Percentiles rank a stretch among this genome's conserved stretches.
Conservation (phyloP, 352 stramenopile species). For the Vaucheria bursata region DNA sequence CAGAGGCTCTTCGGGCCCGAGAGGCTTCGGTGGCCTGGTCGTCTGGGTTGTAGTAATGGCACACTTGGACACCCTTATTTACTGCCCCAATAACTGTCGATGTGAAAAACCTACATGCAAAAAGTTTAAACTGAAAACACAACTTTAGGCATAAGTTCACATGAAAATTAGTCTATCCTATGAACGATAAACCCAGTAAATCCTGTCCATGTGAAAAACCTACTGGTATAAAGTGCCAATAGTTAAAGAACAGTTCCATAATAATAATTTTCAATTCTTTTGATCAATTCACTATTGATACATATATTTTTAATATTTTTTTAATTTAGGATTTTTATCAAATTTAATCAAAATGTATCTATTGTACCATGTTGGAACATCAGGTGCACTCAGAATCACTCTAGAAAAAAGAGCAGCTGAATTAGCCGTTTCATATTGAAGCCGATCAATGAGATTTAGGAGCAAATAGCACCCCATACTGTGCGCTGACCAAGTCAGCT, state of each 20-base stretch:
- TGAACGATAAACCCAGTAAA: too few species aligned
- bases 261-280: too few species aligned
- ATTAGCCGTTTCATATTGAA: not conserved
- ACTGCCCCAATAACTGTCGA: conserved; percentile 20
- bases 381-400: conserved; percentile 36
- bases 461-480: conserved; percentile 47
- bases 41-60: conserved; percentile 37
- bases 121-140: too few species aligned
- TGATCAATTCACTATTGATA: too few species aligned
- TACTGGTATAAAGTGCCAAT: too few species aligned
- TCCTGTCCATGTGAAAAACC: too few species aligned
- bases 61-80: conserved; percentile 18
- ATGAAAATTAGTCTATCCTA: too few species aligned
- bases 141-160: too few species aligned
- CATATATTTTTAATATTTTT: too few species aligned
- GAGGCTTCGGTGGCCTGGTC: conserved; percentile 44
- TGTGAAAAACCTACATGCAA: conserved; percentile 28
- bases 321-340: too few species aligned
- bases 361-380: conserved; percentile 39
- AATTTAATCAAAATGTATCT: too few species aligned
- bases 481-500: conserved; percentile 35
- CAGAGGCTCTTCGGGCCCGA: conserved; percentile 11
- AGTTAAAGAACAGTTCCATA: too few species aligned
- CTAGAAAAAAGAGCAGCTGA: conserved; percentile 12
- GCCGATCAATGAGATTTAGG: conserved; percentile 35